Conservation (phyloP, 305 asterid species). For the Withania somnifera region DNA sequence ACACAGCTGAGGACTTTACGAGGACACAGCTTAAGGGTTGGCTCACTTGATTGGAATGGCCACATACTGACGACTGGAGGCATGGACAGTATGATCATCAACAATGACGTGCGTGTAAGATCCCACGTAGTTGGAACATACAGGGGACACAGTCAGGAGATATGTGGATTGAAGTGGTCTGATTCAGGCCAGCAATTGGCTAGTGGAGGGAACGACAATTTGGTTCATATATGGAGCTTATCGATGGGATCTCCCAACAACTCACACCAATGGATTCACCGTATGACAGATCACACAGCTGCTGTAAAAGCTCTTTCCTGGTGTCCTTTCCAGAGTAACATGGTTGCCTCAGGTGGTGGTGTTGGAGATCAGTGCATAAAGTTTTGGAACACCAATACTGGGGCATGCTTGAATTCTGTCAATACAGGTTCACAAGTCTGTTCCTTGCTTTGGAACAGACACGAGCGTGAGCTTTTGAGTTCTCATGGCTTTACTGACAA, state of each 20-base stretch:
- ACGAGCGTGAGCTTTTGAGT: constrained; percentile 39
- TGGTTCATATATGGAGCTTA: constrained; percentile 21
- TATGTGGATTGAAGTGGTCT: constrained; percentile 36
- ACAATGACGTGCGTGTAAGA: constrained; percentile 30
- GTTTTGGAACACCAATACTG: constrained; percentile 40
- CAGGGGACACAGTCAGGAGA: constrained; percentile 30
- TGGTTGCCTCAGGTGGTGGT: constrained; percentile 44
- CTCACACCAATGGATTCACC: constrained; percentile 26
- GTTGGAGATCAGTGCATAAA: constrained; percentile 26
- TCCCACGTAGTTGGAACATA: constrained; percentile 25
- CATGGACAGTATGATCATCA: constrained; percentile 36
- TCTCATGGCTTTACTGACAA: constrained; percentile 36
- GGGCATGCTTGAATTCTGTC: constrained; percentile 36
- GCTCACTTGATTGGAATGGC: constrained; percentile 44
- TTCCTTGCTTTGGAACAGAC: constrained; percentile 39
- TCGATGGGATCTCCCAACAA: constrained; percentile 13
- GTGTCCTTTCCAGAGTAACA: constrained; percentile 44
- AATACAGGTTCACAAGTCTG: constrained; percentile 40
- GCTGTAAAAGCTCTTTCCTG: constrained; percentile 43
- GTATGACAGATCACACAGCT: constrained; percentile 29
- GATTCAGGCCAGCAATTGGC: constrained; percentile 28
- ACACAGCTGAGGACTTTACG: constrained; percentile 29
- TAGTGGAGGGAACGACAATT: constrained; percentile 14
- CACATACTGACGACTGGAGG: constrained; percentile 45
- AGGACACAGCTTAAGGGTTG: constrained; percentile 33